A percentile compares a stretch with the other conserved stretches of the same genome.
Evolutionary conservation across 768 basidiomycete species (phyloP).

Genomic region (Hortiboletus campestris): DNA sequence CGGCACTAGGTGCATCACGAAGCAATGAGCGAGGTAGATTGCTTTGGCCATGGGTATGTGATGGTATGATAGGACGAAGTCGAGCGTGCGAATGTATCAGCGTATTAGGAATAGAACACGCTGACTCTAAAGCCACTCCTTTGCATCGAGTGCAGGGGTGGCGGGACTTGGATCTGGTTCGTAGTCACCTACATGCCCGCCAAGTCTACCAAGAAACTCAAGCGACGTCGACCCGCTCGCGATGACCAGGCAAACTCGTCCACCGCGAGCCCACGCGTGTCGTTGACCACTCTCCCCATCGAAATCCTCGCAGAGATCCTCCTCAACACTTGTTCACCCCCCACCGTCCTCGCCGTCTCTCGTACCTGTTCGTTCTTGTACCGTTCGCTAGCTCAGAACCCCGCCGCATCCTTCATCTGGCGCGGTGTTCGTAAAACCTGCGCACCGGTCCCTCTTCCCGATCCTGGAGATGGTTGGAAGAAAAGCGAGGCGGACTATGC

Average conservation of each 20-base stretch:
- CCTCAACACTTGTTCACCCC: conserved; percentile 47
- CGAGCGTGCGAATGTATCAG: too few species aligned
- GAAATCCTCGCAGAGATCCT: conserved; percentile 68
- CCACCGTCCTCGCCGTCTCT: conserved; percentile 57
- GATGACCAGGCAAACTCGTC: not conserved
- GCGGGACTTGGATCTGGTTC: too few species aligned
- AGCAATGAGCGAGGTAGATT: too few species aligned
- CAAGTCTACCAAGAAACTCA: conserved; percentile 7
- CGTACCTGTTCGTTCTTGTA: conserved; percentile 57
- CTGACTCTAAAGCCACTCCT: too few species aligned
- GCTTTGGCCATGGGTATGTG: too few species aligned
- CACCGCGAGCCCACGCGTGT: not conserved
- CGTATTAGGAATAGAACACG: too few species aligned
- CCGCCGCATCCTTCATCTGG: conserved; percentile 57
- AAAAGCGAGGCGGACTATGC: conserved; percentile 56
- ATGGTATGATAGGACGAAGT: too few species aligned
- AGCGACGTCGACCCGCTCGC: not conserved
- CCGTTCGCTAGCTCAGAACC: conserved; percentile 43
- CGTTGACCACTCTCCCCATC: conserved; percentile 43
- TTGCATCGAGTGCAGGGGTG: too few species aligned
- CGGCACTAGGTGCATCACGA: too few species aligned
- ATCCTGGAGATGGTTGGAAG: conserved; percentile 39
- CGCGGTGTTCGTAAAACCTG: conserved; percentile 44
- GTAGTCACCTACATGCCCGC: not conserved
- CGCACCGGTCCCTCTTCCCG: conserved; percentile 38